phyloP scores from a whole-genome alignment of 108 stramenopile species.

The Nitzschia sp. region DNA sequence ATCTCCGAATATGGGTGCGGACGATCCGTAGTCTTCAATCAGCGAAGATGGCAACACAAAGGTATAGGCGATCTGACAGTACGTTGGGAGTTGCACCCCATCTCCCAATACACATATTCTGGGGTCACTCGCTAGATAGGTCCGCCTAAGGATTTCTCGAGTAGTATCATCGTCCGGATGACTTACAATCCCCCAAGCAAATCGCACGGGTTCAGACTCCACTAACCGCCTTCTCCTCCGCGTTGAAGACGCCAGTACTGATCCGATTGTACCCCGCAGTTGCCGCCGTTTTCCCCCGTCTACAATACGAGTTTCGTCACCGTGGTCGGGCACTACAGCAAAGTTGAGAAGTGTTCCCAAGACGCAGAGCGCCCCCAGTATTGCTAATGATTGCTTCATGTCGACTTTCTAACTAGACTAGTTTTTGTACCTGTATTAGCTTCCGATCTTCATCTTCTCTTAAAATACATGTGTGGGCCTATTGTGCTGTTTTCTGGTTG shows the following conservation, averaged over 20 bases:
- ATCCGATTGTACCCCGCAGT: slow-evolving; percentile 2
- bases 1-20: not conserved
- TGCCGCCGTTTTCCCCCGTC: not conserved
- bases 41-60: not conserved
- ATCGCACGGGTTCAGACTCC: not conserved
- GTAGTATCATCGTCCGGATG: not conserved
- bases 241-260: not conserved
- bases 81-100: not conserved
- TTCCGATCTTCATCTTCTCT: no score
- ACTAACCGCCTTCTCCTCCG: not conserved
- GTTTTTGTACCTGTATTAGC: no score
- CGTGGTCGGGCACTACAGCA: not conserved
- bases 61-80: not conserved
- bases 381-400: not conserved
- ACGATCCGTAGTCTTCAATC: not conserved
- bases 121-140: not conserved
- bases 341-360: not conserved
- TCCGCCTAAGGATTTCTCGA: not conserved
- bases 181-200: slow-evolving; percentile 8
- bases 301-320: not conserved
- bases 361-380: not conserved
- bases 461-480: no score
- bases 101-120: not conserved
- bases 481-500: no score
- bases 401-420: no score